Conservation (phyloP, 2,329 filamentous ascomycete genomes). For the Ophiostoma ulmi region DNA sequence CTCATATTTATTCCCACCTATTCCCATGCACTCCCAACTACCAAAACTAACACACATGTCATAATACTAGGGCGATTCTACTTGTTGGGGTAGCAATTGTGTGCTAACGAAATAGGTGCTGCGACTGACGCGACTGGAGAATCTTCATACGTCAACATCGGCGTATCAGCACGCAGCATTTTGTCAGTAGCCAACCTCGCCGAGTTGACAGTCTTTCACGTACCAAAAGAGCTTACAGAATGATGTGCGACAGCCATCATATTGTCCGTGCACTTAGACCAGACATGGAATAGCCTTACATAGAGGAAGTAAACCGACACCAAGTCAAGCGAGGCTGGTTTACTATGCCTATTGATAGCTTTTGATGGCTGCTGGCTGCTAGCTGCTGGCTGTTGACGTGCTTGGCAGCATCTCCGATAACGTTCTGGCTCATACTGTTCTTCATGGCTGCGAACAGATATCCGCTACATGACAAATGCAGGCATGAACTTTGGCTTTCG, state of each 20-base stretch:
- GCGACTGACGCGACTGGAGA: background rate
- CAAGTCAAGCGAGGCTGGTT: background rate
- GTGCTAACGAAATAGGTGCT: slow-evolving; percentile 2
- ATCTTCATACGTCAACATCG: background rate
- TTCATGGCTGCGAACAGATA: background rate
- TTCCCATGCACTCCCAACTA: no score
- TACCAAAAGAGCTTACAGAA: background rate
- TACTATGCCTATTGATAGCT: background rate
- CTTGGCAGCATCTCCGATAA: background rate
- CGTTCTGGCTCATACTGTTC: background rate
- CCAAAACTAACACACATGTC: background rate
- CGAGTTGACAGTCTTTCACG: background rate
- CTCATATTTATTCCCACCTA: background rate
- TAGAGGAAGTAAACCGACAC: background rate
- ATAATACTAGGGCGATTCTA: background rate
- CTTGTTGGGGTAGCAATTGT: background rate
- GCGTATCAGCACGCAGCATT: background rate
- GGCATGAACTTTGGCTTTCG: background rate
- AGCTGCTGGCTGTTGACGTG: background rate
- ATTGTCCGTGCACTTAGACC: background rate
- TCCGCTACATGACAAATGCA: slow-evolving; percentile 7
- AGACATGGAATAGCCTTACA: background rate
- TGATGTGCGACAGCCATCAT: background rate
- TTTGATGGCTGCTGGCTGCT: background rate
- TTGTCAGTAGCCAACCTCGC: background rate